Evolutionary conservation across 768 basidiomycete species (phyloP), one percentile per base, ranked within the genome.

Genomic region (Termitomyces sp.): DNA sequence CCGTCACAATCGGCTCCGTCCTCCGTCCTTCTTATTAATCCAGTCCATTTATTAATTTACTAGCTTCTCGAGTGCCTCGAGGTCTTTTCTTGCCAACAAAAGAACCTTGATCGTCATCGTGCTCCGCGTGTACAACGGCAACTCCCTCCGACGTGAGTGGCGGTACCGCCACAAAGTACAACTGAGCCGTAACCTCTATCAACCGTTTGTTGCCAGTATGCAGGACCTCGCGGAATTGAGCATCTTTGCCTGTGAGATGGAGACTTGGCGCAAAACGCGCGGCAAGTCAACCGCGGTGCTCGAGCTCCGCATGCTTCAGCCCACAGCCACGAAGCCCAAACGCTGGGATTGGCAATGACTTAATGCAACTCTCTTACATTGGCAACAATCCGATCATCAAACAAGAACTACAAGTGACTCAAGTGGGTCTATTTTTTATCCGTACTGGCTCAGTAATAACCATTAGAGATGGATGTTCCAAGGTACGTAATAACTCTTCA

Each of bases 1-100:
- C 9, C 56, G 35, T 25, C 47, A 29, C 44, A 54, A 51, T 53
- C 59, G 59, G 46, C 48, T 53, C 50, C 25, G 42, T 25, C 9
- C 25, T 11, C 12, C 4, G 23, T 6, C 17, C 21, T 17, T 35
- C 29, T 29, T 21, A 41, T 19, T 34, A 21, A 21, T 37, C 35
- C 35, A 37, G 3, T n/a, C n/a, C n/a, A n/a, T 16, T 29, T 29
- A 29, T 4, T 12, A 14, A 16, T 37, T 5, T 37, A 12, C 7
- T 34, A 10, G 11, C 34, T 37, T 37, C 35, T 37, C 11, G 10
- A 16, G 35, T 11, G 35, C 35, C 14, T 37, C 14, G 35, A 34
- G 34, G n/a, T n/a, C n/a, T 8, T 9, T 10, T 34, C 11, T 9
- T 34, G 7, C 34, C 34, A 2, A 12, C 34, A 10, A 12, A 35